Evolutionary conservation across 768 basidiomycete species (phyloP).

Genomic region (Tylopilus cervinicoccineus): DNA sequence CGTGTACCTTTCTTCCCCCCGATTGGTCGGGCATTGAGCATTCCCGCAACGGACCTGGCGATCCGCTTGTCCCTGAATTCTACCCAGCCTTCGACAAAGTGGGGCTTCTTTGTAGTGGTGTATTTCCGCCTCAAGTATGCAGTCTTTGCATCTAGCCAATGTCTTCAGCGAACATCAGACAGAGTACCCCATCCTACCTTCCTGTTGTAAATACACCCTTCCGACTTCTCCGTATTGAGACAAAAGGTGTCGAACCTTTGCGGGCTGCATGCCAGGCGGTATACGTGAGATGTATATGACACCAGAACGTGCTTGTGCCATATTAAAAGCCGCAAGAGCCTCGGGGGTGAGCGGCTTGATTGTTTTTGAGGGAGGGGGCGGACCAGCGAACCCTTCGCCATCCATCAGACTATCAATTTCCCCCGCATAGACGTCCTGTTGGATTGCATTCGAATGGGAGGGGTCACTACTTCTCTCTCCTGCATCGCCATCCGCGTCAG

Average conservation of each 20-base stretch:
- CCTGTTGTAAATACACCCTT: constrained; percentile 88
- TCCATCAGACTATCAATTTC: constrained; percentile 41
- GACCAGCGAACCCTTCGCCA: constrained; percentile 55
- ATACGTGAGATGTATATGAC: constrained; percentile 94
- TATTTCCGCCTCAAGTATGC: constrained; percentile 80
- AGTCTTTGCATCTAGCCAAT: constrained; percentile 67
- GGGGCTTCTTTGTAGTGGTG: constrained; percentile 78
- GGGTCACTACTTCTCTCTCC: background rate
- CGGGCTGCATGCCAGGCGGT: constrained; percentile 96
- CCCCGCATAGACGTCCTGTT: constrained; percentile 26
- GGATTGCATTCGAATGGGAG: constrained; percentile 7
- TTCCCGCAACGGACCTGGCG: constrained; percentile 84
- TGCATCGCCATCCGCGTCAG: constrained; percentile 2
- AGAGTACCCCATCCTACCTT: constrained; percentile 51
- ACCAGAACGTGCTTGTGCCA: constrained; percentile 71
- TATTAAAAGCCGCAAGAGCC: constrained; percentile 70
- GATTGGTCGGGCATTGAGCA: constrained; percentile 95
- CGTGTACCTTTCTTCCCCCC: constrained; percentile 88
- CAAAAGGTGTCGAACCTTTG: constrained; percentile 94
- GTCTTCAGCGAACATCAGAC: background rate
- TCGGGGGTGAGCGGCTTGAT: constrained; percentile 74
- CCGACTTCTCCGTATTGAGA: constrained; percentile 86
- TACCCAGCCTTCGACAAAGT: constrained; percentile 97
- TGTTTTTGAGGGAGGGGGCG: constrained; percentile 37
- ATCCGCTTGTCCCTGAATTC: constrained; percentile 95